A percentile compares a stretch with the other conserved stretches of the same genome.
Evolutionary conservation across 371 early-diverging fungal species (phyloP).

Genomic region (Rhizomucor pusillus): DNA sequence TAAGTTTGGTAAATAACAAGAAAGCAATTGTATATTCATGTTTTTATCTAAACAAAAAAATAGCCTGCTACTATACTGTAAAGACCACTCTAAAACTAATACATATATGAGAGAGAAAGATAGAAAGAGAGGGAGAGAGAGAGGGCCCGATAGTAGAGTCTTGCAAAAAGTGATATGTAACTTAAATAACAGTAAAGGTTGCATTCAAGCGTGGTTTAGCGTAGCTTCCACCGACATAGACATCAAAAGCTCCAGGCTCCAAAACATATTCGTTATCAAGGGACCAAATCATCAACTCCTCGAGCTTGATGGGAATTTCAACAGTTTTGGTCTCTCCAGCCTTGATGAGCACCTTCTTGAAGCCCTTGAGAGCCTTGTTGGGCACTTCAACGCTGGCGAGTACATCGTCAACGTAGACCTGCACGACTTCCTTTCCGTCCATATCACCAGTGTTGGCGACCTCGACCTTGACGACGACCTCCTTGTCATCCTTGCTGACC

Average conservation of each 20-base stretch:
- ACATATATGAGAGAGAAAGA: too few species aligned
- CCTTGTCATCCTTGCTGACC: conserved; percentile 6
- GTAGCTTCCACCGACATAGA: conserved; percentile 20
- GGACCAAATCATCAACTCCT: conserved; percentile 18
- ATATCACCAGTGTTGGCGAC: conserved; percentile 39
- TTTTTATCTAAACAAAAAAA: too few species aligned
- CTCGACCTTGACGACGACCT: conserved; percentile 20
- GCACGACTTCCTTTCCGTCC: conserved; percentile 50
- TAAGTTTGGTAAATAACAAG: too few species aligned
- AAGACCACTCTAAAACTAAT: too few species aligned
- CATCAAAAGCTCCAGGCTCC: conserved; percentile 15
- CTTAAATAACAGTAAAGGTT: conserved; percentile 14
- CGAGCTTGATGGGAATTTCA: conserved; percentile 14
- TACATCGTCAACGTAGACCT: conserved; percentile 36
- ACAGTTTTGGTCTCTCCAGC: conserved; percentile 15
- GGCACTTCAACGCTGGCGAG: conserved; percentile 33
- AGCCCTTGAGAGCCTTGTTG: conserved; percentile 32
- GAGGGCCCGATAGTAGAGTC: too few species aligned
- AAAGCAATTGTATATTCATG: too few species aligned
- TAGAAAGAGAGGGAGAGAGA: too few species aligned
- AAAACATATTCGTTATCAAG: conserved; percentile 10
- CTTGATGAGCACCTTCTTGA: conserved; percentile 27
- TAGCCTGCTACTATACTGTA: too few species aligned
- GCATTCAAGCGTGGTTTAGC: conserved; percentile 11
- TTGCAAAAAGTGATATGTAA: too few species aligned